Evolutionary conservation across 169 alveolate genomes (phyloP).

Genomic region (Eimeria necatrix): DNA sequence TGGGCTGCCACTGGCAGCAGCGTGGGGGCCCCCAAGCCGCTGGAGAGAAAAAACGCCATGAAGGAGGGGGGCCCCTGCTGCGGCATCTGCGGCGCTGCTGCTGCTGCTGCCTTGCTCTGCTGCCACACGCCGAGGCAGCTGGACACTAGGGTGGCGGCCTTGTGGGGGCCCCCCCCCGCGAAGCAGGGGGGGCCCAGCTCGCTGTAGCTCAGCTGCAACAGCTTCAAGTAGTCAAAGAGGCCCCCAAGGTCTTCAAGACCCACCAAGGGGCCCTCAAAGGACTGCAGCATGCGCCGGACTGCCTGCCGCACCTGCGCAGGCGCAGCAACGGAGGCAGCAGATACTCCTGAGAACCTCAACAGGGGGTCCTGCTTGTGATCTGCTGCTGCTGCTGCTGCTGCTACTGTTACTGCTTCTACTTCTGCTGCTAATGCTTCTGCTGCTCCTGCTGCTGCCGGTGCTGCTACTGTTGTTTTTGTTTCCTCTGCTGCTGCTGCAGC

Average conservation of each 20-base stretch:
- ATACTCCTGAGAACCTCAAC: too few species aligned
- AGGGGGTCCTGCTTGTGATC: too few species aligned
- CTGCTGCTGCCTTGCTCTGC: slow-evolving; percentile 47
- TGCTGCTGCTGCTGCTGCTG: too few species aligned
- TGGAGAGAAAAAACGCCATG: slow-evolving; percentile 51
- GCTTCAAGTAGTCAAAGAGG: slow-evolving; percentile 43
- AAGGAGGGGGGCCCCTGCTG: slow-evolving; percentile 49
- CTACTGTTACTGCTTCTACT: too few species aligned
- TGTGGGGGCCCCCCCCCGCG: slow-evolving; percentile 58
- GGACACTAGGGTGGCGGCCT: slow-evolving; percentile 33
- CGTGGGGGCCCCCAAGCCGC: slow-evolving; percentile 51
- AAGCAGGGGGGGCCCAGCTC: slow-evolving; percentile 81
- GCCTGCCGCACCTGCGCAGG: slow-evolving; percentile 80
- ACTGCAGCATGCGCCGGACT: slow-evolving; percentile 65
- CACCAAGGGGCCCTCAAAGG: slow-evolving; percentile 16
- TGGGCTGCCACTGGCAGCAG: slow-evolving; percentile 27
- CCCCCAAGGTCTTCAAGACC: slow-evolving; percentile 23
- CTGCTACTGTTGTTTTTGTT: too few species aligned
- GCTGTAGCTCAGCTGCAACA: slow-evolving; percentile 75
- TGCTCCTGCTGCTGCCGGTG: too few species aligned
- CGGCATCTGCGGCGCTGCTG: slow-evolving; percentile 42
- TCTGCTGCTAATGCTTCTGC: too few species aligned
- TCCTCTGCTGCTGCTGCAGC: too few species aligned
- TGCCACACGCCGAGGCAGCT: slow-evolving; percentile 62
- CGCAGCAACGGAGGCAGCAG: too few species aligned